Base-by-base conservation (phyloP, 164 flowering plant genomes). In the Nymphaea thermarum region DNA sequence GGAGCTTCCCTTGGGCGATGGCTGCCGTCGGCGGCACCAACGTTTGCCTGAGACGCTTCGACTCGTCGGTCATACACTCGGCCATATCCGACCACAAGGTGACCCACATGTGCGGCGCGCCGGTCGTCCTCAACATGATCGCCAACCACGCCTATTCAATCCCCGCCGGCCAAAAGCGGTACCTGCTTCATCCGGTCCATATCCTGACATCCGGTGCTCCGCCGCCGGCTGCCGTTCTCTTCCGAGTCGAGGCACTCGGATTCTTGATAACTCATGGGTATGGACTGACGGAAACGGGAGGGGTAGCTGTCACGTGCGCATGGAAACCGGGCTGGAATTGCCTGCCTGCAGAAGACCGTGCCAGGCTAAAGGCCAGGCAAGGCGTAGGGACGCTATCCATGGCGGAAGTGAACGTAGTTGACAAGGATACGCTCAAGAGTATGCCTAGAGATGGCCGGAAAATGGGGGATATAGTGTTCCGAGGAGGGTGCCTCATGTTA, bases 21-120 rank as follows among this genome's bases (percentile, higher is more conserved):
- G 89, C 89, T 0, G 86, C 86, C 12, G 70, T 75, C 3, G 86
- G 89, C 16, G 89, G 85, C 25, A 77, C 84, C 62, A 85, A 80
- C 74, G 63, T 85, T 62, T 85, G 88, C 72, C 70, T 85, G 16
- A 77, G 86, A 8, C 76, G 75, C 43, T 79, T 85, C 60, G 82
- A 78, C 65, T 80, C 77, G 0, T 42, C 66, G 3, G 51, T 60
- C 1, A 65, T 85, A 62, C 77, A 70, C 73, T 43, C 11, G 0
- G 51, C 62, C 51, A 71, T 78, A 15, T 47, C 44, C 1, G 42
- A 42, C 5, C 84, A 83, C 68, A 63, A 75, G 5, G 84, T 85
- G 17, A 81, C 85, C 2, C 85, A 85, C 77, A 74, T 85, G 82
- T 79, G 85, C 68, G 83, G 78, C 8, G 88, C 86, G 0, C 88